Evolutionary conservation across 2,329 filamentous ascomycete species (phyloP), one percentile per base, ranked within the genome.

Genomic region (Emericellopsis cladophorae): DNA sequence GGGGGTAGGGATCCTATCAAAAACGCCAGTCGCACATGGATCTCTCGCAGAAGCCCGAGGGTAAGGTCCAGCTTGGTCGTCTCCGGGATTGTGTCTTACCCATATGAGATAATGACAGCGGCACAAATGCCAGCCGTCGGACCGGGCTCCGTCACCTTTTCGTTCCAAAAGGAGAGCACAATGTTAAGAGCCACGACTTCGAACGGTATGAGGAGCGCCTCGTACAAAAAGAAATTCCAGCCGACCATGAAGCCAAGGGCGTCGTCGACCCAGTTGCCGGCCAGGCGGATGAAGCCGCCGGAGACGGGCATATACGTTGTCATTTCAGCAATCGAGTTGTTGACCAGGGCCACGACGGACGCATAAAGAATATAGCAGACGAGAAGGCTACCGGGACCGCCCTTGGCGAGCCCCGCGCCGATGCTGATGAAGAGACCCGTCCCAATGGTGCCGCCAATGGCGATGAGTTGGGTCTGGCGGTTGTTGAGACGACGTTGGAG

Each of bases 271-370:
- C 72, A 44, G 46, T 72, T 60, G 15, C 73, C 73, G 7, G 72
- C 73, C 54, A 78, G 62, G 40, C 75, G 70, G 44, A 79, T 68
- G 51, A 76, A 78, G 3, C 68, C 69, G 42, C 74, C 74, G 36
- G 63, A 65, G 31, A 79, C 67, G 14, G 75, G 75, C 62, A 74
- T 72, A 47, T 68, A 71, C 32, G 64, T 64, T 18, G 62, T 65
- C 74, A 79, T 79, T 52, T 79, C 75, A 9, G 75, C 74, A 43
- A 77, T 64, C 43, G 65, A 67, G 50, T 76, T 78, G 61, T 76
- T 78, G 50, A 79, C 68, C 33, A 75, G 55, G n/a, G 58, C 74
- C 41, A 78, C 60, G 42, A 77, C 51, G 48, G 57, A 54, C 36
- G 59, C 59, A 52, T 78, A 75, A 33, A 72, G 43, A 24, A 62